Base-by-base conservation (phyloP, 1,284 basidiomycete genomes). In the Ustilago hordei region DNA sequence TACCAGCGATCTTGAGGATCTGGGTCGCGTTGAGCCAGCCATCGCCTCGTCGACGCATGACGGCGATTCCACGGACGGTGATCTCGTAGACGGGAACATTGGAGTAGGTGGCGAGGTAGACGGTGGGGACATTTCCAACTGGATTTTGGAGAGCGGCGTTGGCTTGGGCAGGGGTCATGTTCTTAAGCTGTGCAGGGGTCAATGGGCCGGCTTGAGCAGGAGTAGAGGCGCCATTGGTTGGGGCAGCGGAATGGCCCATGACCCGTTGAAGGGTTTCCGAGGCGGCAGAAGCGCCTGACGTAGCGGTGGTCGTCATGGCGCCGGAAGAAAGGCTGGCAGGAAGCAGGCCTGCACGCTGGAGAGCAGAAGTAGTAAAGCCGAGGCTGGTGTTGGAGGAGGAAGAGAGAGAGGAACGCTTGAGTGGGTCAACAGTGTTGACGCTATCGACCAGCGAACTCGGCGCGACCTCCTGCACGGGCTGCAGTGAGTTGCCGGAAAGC, bases 1-100 rank as follows among this genome's bases (percentile, higher is more conserved):
- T 93, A 48, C 97, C 97, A 8, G 97, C 97, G 48, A 99, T 95
- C 88, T 99, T 99, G 84, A 99, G 91, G 75, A 99, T 98, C 87
- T 99, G 97, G 7, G 97, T 99, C 77, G 96, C 96, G 88, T 99
- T 99, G 80, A 90, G 86, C 87, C 90, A 98, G 81, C 93, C 95
- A 88, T 99, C 97, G 55, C 91, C 91, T 81, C 95, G 91, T 83
- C 97, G 89, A 67, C 96, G 92, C 97, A 99, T 99, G 80, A 99
- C 96, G 2, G 95, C 95, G 84, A 98, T 98, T 60, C 95, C 95
- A 82, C 97, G 91, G 76, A 98, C 93, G 78, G 87, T 88, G 74
- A 88, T 83, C 70, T 88, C 87, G 77, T 86, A 88, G 47, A 88
- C 87, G 36, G 87, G 87, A 1, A 88, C 86, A 41, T 82, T 83